A percentile compares a stretch with the other conserved stretches of the same genome.
phyloP scores from a whole-genome alignment of 768 basidiomycete genomes.

The Butyriboletus loyo region DNA sequence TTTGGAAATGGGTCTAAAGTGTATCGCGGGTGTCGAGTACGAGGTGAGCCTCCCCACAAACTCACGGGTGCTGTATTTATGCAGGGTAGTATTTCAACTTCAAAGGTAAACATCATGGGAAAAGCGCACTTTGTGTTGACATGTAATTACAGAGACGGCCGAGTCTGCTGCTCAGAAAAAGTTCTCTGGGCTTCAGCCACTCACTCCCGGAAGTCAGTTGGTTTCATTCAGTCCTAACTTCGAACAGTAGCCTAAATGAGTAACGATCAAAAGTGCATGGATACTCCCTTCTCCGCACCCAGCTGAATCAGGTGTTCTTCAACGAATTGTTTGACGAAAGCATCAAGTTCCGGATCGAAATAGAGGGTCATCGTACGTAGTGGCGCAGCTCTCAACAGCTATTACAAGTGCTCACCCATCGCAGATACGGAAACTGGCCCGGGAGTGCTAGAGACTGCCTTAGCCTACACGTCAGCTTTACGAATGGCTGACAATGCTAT shows the following conservation, averaged over 20 bases:
- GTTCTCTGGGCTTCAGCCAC: conserved; percentile 66
- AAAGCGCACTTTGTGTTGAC: background rate
- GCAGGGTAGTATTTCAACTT: conserved; percentile 78
- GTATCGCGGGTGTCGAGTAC: conserved; percentile 89
- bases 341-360: conserved; percentile 64
- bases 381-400: background rate
- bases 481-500: conserved; percentile 90
- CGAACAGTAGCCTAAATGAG: background rate
- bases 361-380: conserved; percentile 82
- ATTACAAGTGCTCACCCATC: conserved; percentile 1
- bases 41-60: conserved; percentile 53
- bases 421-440: conserved; percentile 92
- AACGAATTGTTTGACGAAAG: conserved; percentile 81
- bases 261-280: conserved; percentile 74
- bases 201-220: conserved; percentile 89
- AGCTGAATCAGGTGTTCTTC: conserved; percentile 88
- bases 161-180: conserved; percentile 72
- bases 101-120: conserved; percentile 52
- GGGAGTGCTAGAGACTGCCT: conserved; percentile 82
- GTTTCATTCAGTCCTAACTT: background rate
- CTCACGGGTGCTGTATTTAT: conserved; percentile 2
- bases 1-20: conserved; percentile 48
- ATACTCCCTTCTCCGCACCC: conserved; percentile 89
- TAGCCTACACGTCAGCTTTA: conserved; percentile 76
- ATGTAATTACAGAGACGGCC: conserved; percentile 65